phyloP scores from a whole-genome alignment of 2,329 filamentous ascomycete genomes.

The Pseudocercospora macadamiae region DNA sequence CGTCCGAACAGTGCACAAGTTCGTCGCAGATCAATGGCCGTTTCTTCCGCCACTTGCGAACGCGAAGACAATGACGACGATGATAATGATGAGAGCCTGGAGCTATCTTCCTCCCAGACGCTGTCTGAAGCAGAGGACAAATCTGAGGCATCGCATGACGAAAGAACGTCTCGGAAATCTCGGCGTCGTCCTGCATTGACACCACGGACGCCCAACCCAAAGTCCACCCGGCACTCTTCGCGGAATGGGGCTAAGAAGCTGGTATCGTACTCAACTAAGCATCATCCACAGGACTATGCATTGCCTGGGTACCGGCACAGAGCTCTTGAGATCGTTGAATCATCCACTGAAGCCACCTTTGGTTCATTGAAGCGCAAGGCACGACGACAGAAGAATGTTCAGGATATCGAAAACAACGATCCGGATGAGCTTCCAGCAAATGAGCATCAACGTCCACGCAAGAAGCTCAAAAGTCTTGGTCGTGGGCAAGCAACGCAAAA shows the following conservation, averaged over 20 bases:
- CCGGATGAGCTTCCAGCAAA: background rate
- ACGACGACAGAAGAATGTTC: too few relatives aligned
- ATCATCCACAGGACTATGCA: slow-evolving; percentile 33
- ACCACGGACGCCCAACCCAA: slow-evolving; percentile 25
- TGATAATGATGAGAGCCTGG: slow-evolving; percentile 9
- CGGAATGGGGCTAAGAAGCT: slow-evolving; percentile 27
- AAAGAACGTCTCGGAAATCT: background rate
- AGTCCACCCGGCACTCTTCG: slow-evolving; percentile 29
- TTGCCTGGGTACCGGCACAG: slow-evolving; percentile 26
- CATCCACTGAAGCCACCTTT: background rate
- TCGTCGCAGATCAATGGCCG: slow-evolving; percentile 18
- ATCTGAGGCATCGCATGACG: slow-evolving; percentile 11
- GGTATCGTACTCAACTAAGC: slow-evolving; percentile 28
- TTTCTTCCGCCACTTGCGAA: slow-evolving; percentile 6
- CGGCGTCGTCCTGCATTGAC: background rate
- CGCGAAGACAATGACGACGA: slow-evolving; percentile 15
- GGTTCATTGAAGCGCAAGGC: slow-evolving; percentile 9
- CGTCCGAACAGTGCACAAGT: slow-evolving; percentile 22
- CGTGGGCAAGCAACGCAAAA: background rate
- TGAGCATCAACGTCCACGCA: slow-evolving; percentile 5
- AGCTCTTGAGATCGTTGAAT: too few relatives aligned
- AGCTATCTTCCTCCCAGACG: background rate
- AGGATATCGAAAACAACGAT: background rate
- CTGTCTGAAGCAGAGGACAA: background rate
- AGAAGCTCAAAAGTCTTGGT: slow-evolving; percentile 19